Evolutionary conservation across 2,329 filamentous ascomycete species (phyloP).

Genomic region (Fusarium coicis): DNA sequence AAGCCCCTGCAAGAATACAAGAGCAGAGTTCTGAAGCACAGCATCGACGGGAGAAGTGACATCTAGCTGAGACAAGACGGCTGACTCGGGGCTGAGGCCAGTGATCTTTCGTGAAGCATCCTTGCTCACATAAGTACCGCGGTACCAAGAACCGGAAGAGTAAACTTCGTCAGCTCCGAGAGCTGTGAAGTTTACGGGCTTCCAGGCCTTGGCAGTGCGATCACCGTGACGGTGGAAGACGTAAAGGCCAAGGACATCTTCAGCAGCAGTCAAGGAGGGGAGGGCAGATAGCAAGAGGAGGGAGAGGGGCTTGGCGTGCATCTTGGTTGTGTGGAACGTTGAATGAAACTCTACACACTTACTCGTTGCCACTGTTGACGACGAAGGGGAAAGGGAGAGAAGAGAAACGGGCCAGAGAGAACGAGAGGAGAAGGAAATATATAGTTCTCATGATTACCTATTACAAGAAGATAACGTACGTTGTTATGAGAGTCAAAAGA

Average conservation of each 20-base stretch:
- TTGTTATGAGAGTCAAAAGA: background rate
- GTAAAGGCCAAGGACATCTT: conserved; percentile 83
- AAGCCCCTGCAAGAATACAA: conserved; percentile 84
- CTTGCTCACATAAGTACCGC: conserved; percentile 76
- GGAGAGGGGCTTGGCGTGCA: conserved; percentile 56
- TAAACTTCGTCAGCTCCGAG: conserved; percentile 83
- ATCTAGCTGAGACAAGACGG: conserved; percentile 75
- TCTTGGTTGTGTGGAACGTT: conserved; percentile 32
- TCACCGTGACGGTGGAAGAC: conserved; percentile 93
- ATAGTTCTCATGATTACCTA: background rate
- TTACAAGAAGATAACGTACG: background rate
- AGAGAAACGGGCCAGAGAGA: background rate
- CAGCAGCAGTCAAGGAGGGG: conserved; percentile 55
- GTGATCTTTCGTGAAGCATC: conserved; percentile 69
- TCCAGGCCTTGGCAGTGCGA: conserved; percentile 79
- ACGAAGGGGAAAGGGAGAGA: background rate
- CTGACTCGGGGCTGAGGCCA: conserved; percentile 73
- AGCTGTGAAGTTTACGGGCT: conserved; percentile 78
- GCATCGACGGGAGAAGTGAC: conserved; percentile 78
- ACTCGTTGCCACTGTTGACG: background rate
- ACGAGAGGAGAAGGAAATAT: background rate
- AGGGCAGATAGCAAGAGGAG: conserved; percentile 50
- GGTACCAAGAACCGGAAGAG: conserved; percentile 78
- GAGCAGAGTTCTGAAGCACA: conserved; percentile 83
- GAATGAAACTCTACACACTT: conserved; percentile 16